Conservation (phyloP, 139 green algal species). For the Trebouxia sp. region DNA sequence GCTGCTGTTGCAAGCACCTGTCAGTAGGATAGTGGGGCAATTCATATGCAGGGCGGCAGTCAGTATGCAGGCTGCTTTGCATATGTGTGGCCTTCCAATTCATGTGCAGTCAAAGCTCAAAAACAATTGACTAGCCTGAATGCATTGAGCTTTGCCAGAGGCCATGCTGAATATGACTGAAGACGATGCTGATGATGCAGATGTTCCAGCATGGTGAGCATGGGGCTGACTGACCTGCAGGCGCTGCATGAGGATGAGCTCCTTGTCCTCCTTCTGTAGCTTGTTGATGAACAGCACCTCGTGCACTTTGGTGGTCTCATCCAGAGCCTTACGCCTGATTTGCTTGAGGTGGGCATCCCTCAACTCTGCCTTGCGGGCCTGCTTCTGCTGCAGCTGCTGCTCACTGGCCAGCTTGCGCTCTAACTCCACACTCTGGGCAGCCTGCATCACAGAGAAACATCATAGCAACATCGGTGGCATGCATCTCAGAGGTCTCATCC, state of each 20-base stretch:
- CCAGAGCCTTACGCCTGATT: slow-evolving; percentile 51
- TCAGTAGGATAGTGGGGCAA: no score
- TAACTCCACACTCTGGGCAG: slow-evolving; percentile 30
- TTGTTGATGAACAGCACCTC: slow-evolving; percentile 70
- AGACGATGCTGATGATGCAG: not conserved
- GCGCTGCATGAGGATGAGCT: slow-evolving; percentile 57
- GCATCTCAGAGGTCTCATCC: slow-evolving; percentile 60
- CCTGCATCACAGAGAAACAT: not conserved
- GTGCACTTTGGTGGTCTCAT: slow-evolving; percentile 62
- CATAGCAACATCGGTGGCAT: no score
- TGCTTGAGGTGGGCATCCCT: slow-evolving; percentile 51
- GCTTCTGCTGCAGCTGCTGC: slow-evolving; percentile 46
- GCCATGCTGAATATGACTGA: not conserved
- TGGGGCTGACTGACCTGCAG: slow-evolving; percentile 35
- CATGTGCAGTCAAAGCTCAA: no score
- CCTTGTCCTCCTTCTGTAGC: slow-evolving; percentile 52
- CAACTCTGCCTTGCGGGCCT: slow-evolving; percentile 53
- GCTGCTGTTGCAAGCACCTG: no score
- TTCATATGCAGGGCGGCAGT: no score
- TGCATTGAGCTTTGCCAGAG: no score
- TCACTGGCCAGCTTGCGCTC: slow-evolving; percentile 34
- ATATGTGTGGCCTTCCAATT: no score
- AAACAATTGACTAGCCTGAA: no score
- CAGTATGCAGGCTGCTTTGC: no score
- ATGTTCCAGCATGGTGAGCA: not conserved